Conservation (phyloP, 306 rosid species). For the Vigna radiata region DNA sequence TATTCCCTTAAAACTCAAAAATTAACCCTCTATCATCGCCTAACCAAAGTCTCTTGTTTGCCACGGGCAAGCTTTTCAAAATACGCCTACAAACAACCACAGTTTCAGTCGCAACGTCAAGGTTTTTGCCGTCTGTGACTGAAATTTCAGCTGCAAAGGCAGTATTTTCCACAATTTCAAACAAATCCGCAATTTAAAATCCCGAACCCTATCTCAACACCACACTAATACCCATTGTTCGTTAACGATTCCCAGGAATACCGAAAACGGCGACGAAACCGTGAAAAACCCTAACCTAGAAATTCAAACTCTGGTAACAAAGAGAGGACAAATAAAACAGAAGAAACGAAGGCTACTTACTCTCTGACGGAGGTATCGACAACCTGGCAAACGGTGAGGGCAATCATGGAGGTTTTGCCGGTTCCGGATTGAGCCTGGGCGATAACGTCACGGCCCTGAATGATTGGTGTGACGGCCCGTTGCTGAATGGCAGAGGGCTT, state of each 20-base stretch:
- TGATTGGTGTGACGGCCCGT: constrained; percentile 90
- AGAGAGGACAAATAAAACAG: background rate
- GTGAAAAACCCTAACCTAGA: constrained; percentile 26
- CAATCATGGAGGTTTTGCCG: constrained; percentile 98
- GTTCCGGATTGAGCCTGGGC: constrained; percentile 99
- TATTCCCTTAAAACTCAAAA: background rate
- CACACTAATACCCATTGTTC: background rate
- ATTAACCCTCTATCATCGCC: background rate
- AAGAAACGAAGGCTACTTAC: constrained; percentile 48
- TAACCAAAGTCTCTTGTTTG: background rate
- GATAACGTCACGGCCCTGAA: constrained; percentile 93
- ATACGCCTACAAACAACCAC: background rate
- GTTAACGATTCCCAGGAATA: background rate
- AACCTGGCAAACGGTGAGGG: constrained; percentile 89
- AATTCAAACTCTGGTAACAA: background rate
- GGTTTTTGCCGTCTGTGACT: background rate
- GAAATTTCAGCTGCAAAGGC: background rate
- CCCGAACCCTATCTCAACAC: background rate
- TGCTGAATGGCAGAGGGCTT: constrained; percentile 99
- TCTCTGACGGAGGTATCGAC: constrained; percentile 84
- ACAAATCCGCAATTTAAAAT: background rate
- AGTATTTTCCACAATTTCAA: background rate
- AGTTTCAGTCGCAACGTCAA: background rate
- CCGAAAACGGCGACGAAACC: background rate
- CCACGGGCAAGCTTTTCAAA: background rate